Base-by-base conservation (phyloP, 768 basidiomycete species). In the Sistotremastrum suecicum region DNA sequence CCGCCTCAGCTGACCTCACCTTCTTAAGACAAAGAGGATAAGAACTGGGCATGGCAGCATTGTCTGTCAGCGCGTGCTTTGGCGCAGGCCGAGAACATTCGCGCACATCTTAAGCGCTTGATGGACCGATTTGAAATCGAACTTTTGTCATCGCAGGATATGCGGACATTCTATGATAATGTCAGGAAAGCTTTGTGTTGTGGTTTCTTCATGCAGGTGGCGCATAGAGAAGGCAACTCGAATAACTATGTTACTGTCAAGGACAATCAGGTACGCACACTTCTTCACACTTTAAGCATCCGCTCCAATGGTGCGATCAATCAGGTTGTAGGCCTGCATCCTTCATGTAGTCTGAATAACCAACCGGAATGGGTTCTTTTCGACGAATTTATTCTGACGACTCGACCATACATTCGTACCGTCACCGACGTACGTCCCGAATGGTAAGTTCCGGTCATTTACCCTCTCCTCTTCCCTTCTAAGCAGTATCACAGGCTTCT, bases 311-410 rank as follows among this genome's bases (percentile, higher is more conserved):
- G 20, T 20, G 20, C 20, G 2, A 20, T 20, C 20, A 34, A 29
- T 28, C 39, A 63, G 61, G 58, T 63, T 38, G 69, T 69, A 30
- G 55, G 60, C 7, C 52, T 71, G 37, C 70, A 71, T 51, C 61
- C 68, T 30, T 63, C 63, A 29, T 67, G 64, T 42, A 68, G 70
- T 34, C 55, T 71, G 3, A 66, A 68, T 48, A 60, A 63, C 12
- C 64, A 60, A 20, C 70, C 70, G 8, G 65, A 67, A 53, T 68
- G 66, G 67, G 67, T 69, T 7, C 32, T 63, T 0, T 66, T 64
- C 54, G 65, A 69, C 56, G 68, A 70, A 53, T 73, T 72, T 52
- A 69, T 71, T 1, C 56, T 71, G 44, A 73, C 70, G 3, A 67
- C 67, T 3, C 49, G 51, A 41, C 53, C 57, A 58, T 73, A 65